These are phyloP conservation scores for Chimonanthus salicifolius DNA, from an alignment of 164 flowering plant species.

Conservation along the genomic window DNA sequence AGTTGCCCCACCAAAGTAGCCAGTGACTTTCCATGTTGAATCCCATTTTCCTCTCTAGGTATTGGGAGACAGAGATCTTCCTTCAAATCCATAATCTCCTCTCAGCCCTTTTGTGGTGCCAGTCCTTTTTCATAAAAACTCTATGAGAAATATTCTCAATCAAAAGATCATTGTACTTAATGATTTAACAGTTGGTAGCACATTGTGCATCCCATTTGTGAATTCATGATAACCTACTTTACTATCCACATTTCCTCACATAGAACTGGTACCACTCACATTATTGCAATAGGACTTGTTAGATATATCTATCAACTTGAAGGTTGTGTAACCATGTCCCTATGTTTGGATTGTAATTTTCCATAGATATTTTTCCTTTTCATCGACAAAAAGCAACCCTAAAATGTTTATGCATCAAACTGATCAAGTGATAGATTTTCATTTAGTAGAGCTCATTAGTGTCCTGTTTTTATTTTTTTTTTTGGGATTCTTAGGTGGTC, in stretches of 20 bases:
- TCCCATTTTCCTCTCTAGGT: background rate
- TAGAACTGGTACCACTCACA: no score
- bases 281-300: no score
- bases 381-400: background rate
- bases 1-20: background rate
- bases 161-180: background rate
- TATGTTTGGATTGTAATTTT: no score
- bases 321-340: no score
- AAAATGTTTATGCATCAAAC: background rate
- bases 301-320: no score
- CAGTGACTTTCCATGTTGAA: background rate
- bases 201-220: no score
- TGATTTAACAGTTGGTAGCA: background rate
- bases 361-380: no score
- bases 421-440: background rate
- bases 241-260: no score
- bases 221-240: no score
- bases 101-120: background rate
- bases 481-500: conserved; percentile 54
- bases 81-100: background rate
- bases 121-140: background rate
- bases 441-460: background rate
- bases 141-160: background rate
- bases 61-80: background rate
- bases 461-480: background rate